Percentiles rank a stretch among this genome's conserved stretches.
These are phyloP conservation scores for Ottelia alismoides DNA, from an alignment of 106 monocot genomes.

Conservation along the genomic window DNA sequence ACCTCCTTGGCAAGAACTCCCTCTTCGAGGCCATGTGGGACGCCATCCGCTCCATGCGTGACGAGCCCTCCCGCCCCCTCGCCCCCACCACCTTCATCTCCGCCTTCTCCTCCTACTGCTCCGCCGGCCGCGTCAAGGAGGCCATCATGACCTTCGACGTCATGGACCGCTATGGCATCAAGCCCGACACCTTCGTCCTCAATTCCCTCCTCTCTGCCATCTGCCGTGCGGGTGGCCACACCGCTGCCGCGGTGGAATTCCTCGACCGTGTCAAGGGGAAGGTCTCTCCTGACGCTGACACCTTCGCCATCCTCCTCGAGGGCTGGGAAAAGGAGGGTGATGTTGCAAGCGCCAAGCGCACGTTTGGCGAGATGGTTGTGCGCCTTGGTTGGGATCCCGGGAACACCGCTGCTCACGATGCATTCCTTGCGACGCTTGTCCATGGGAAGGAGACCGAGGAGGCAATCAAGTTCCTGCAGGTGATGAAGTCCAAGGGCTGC, in stretches of 20 bases:
- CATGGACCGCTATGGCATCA: slow-evolving; percentile 70
- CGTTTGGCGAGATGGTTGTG: slow-evolving; percentile 72
- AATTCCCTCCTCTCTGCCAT: slow-evolving; percentile 62
- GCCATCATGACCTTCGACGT: slow-evolving; percentile 72
- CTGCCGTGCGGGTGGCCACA: slow-evolving; percentile 20
- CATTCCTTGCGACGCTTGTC: slow-evolving; percentile 54
- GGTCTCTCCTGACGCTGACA: slow-evolving; percentile 41
- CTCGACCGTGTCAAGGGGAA: slow-evolving; percentile 34
- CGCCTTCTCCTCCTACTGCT: slow-evolving; percentile 49
- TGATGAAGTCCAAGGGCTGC: slow-evolving; percentile 59
- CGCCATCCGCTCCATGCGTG: slow-evolving; percentile 62
- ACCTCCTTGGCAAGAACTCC: slow-evolving; percentile 54
- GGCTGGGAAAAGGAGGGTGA: slow-evolving; percentile 65
- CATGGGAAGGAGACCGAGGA: slow-evolving; percentile 25
- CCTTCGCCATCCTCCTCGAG: slow-evolving; percentile 63
- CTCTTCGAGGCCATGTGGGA: slow-evolving; percentile 86
- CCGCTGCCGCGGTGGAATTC: slow-evolving; percentile 43
- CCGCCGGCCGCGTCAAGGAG: slow-evolving; percentile 45
- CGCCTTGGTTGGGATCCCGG: slow-evolving; percentile 50
- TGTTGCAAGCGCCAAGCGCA: slow-evolving; percentile 33
- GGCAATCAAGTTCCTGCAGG: slow-evolving; percentile 52
- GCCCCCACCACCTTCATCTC: slow-evolving; percentile 55
- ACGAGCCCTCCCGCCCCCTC: slow-evolving; percentile 24
- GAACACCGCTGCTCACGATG: slow-evolving; percentile 49
- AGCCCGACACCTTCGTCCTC: slow-evolving; percentile 32